Base-by-base conservation (phyloP, 257 asterid genomes). In the Leonotis leonurus region DNA sequence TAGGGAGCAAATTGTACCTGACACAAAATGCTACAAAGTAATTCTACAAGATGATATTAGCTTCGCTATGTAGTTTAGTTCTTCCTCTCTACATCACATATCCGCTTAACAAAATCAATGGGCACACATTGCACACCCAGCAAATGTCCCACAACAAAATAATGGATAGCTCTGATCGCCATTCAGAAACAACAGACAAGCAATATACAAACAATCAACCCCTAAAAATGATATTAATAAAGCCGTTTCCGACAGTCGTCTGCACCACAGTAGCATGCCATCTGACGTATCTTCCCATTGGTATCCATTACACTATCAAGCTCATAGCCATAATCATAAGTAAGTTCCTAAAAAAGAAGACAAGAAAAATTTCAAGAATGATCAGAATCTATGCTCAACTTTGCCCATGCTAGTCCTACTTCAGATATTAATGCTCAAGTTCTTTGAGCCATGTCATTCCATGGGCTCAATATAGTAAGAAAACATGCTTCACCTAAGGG, bases 181-280 rank as follows among this genome's bases (percentile, higher is more conserved):
- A 22, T 27, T n/a, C 21, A 63, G 9, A 25, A 51, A 45, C 2
- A 35, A 8, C 3, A 29, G 1, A 0, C 8, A 26, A 8, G 7
- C 5, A 43, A 48, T 24, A 14, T 63, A 43, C 54, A 24, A 63
- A 33, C 32, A 57, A 24, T 4, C 25, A 18, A 16, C n/a, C 11
- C 49, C 37, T 32, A 3, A 32, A 32, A 7, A 32, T 5, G 8
- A 32, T 32, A 2, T 32, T 74, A 74, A 32, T 65, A 81, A 26
- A 91, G 68, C 11, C 98, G 87, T 56, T 81, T 88, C 41, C 90
- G 65, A 39, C 98, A 91, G 11, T 54, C 81, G 21, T 75, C 69
- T 1, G 95, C 95, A 1, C 98, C 96, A 30, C 98, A 91, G 20
- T 49, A 55, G 73, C 98, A 91, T 1, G 81, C 32, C 82, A 88